Base-by-base conservation (phyloP, 1,284 basidiomycete species). In the Butyriboletus pseudospeciosus region DNA sequence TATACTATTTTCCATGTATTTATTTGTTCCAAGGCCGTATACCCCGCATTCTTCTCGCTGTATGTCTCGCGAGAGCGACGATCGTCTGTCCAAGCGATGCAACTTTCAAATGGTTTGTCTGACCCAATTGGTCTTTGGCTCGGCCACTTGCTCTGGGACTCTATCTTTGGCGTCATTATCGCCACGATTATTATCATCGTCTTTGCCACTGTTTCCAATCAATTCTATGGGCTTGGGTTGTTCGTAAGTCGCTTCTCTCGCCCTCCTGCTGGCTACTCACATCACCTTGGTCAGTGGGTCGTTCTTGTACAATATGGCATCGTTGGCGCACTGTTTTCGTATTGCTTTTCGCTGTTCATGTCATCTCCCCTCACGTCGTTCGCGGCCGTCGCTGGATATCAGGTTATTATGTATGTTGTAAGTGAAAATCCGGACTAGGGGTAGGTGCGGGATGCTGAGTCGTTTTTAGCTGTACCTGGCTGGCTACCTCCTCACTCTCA, bases 121-220 rank as follows among this genome's bases (percentile, higher is more conserved):
- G 76, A 87, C 51, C 87, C 90, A 7, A 69, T 82, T 32, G 87
- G 86, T 0, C 74, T 92, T 26, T 92, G 90, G 89, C 73, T 91
- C 2, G 90, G 90, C 0, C 90, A 92, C 69, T 75, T 91, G 7
- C 72, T 87, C 60, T 90, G 87, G 68, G 90, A 92, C 64, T 74
- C 82, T 1, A 78, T 87, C 5, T 79, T 81, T 60, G 77, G 81
- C 3, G 53, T 84, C 17, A 66, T 86, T 35, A 68, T 80, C 17
- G 76, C 86, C 1, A 83, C 83, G 0, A 70, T 87, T 43, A 79
- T 90, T 44, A 74, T 79, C 17, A 76, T 89, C 43, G 66, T 90
- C 12, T 87, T 86, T 60, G 81, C 82, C 4, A 69, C 71, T 5
- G 76, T 69, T 5, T 77, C 81, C 0, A 74, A 79, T 55, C 83